Evolutionary conservation across 306 rosid species (phyloP).

Genomic region (Malus sieversii): DNA sequence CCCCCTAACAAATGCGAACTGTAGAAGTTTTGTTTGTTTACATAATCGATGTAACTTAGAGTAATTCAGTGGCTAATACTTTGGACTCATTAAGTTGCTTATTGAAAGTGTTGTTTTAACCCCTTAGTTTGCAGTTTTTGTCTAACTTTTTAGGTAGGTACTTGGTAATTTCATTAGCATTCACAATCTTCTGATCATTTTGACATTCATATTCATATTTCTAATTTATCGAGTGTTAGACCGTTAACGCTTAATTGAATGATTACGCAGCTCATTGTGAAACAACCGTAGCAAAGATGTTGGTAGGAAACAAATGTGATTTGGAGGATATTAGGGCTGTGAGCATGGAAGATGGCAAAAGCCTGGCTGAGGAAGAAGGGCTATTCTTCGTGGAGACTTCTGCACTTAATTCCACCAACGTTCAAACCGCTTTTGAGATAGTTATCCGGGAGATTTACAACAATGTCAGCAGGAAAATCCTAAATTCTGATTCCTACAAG

Average conservation of each 20-base stretch:
- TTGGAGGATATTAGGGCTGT: conserved; percentile 84
- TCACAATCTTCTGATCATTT: not conserved
- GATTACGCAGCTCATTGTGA: conserved; percentile 77
- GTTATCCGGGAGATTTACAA: conserved; percentile 73
- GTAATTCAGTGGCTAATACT: not conserved
- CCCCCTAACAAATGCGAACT: not conserved
- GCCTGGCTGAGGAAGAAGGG: conserved; percentile 74
- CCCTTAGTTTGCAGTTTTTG: not conserved
- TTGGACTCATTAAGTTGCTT: not conserved
- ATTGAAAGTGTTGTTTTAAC: not conserved
- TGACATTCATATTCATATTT: not conserved
- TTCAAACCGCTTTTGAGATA: conserved; percentile 70
- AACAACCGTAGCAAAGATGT: conserved; percentile 60
- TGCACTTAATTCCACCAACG: conserved; percentile 82
- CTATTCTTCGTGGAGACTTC: conserved; percentile 95
- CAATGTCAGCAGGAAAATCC: conserved; percentile 68
- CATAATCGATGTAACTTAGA: not conserved
- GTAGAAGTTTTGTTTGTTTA: not conserved
- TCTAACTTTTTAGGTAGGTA: not conserved
- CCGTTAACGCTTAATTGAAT: not conserved
- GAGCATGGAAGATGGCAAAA: conserved; percentile 66
- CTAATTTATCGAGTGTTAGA: not conserved
- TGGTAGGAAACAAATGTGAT: conserved; percentile 93
- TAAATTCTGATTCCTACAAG: conserved; percentile 76
- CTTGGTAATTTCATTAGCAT: not conserved